phyloP scores from a whole-genome alignment of 805 yeast genomes.

The Naumovozyma castellii region DNA sequence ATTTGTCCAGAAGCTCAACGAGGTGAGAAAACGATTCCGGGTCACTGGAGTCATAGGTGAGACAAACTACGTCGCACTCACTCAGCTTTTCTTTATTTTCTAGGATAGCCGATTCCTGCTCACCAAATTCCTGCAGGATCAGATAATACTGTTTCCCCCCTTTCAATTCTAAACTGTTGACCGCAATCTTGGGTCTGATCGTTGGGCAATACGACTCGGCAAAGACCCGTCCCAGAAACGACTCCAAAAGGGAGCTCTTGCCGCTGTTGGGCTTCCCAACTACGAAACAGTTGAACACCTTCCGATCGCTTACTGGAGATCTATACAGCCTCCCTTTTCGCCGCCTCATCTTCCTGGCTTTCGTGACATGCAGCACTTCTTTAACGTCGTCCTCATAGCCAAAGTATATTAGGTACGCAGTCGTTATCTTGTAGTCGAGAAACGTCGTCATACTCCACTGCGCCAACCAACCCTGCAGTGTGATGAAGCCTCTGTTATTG shows the following conservation, averaged over 20 bases:
- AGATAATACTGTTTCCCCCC: conserved; percentile 95
- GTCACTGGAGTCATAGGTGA: conserved; percentile 88
- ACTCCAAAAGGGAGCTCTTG: conserved; percentile 72
- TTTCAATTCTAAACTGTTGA: conserved; percentile 82
- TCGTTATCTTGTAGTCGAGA: conserved; percentile 70
- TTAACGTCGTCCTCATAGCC: conserved; percentile 61
- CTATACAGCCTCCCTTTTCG: conserved; percentile 60
- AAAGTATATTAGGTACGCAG: conserved; percentile 80
- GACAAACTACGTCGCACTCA: conserved; percentile 85
- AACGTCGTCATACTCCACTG: conserved; percentile 97
- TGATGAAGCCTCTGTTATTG: conserved; percentile 80
- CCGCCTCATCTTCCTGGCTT: conserved; percentile 61
- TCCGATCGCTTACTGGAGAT: conserved; percentile 65
- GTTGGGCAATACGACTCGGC: conserved; percentile 73
- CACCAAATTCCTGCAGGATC: conserved; percentile 84
- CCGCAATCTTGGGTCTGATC: conserved; percentile 69
- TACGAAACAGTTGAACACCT: conserved; percentile 84
- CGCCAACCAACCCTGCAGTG: conserved; percentile 97
- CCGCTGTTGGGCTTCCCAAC: conserved; percentile 84
- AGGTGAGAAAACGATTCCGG: conserved; percentile 87
- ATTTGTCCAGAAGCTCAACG: conserved; percentile 54
- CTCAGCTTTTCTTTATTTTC: conserved; percentile 61
- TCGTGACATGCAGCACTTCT: conserved; percentile 68
- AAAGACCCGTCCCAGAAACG: conserved; percentile 67
- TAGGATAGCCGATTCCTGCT: conserved; percentile 62